Evolutionary conservation across 805 yeast genomes (phyloP), one percentile per base, ranked within the genome.

Genomic region (Hanseniaspora clermontiae): DNA sequence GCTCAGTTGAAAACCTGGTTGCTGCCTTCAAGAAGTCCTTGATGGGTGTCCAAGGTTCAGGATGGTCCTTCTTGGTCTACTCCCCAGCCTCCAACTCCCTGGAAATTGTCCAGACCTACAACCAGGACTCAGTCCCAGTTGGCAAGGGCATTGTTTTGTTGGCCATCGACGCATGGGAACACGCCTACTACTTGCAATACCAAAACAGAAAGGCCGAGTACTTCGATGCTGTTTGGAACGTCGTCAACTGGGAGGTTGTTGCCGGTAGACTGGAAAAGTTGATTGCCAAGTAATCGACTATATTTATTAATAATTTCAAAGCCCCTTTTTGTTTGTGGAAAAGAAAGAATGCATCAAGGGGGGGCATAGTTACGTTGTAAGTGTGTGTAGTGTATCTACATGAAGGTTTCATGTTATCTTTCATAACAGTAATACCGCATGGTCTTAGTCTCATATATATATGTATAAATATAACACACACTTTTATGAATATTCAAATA

Each of bases 81-180:
- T 84, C 87, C 77, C 76, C 79, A 67, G 82, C 77, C 60, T 82
- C 82, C 63, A 87, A 85, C 63, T 79, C 83, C 50, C 69, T 88
- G 63, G 95, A 86, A 61, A 84, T 88, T 57, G 83, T 87, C 57
- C 85, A 86, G 69, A 84, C 87, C 62, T 75, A 80, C 63, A 88
- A 88, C 77, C 96, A 88, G 73, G 96, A 88, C 72, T 85, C 93
- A 17, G 88, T 85, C 43, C 74, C 81, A 50, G 86, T 87, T 50
- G 68, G 79, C 10, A 64, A 62, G 37, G 76, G 80, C 68, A 74
- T 78, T 49, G 95, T 96, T 47, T 72, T 89, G 65, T 77, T 89
- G 57, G 96, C 95, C 55, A 85, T 88, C 67, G 96, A 88, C 65
- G 95, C 95, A 59, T 88, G 96, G 96, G 96, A 88, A 73, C 96